Evolutionary conservation across 371 early-diverging fungal species (phyloP).

Genomic region (Rhizopus arrhizus): DNA sequence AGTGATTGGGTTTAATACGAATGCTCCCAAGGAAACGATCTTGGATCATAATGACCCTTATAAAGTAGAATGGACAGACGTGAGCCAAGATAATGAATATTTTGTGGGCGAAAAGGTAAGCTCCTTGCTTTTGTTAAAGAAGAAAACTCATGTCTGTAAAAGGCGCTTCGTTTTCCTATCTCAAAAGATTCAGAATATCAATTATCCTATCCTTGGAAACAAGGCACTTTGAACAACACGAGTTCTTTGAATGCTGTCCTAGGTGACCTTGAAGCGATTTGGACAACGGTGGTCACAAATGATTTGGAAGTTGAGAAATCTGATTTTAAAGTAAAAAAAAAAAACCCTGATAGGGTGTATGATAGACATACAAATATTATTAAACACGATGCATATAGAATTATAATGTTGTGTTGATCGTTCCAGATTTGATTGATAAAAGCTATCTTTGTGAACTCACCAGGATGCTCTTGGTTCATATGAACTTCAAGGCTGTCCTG

Average conservation of each 20-base stretch:
- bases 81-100: conserved; percentile 35
- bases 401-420: conserved; percentile 73
- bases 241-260: conserved; percentile 62
- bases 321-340: conserved; percentile 55
- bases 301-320: conserved; percentile 69
- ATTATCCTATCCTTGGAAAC: conserved; percentile 69
- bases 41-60: conserved; percentile 90
- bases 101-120: conserved; percentile 69
- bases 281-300: conserved; percentile 70
- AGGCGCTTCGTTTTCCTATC: conserved; percentile 49
- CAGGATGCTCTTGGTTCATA: conserved; percentile 69
- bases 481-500: conserved; percentile 76
- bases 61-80: conserved; percentile 82
- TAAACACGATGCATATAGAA: conserved; percentile 26
- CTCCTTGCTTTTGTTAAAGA: too few species aligned
- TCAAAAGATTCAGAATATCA: conserved; percentile 35
- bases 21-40: conserved; percentile 68
- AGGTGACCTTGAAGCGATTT: conserved; percentile 78
- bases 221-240: conserved; percentile 81
- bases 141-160: too few species aligned
- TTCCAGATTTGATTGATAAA: conserved; percentile 77
- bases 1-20: conserved; percentile 73
- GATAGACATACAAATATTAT: not conserved
- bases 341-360: not conserved
- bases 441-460: conserved; percentile 66